Evolutionary conservation across 148 eudicot genomes (phyloP), one percentile per base, ranked within the genome.

Genomic region (Rhododendron griersonianum): DNA sequence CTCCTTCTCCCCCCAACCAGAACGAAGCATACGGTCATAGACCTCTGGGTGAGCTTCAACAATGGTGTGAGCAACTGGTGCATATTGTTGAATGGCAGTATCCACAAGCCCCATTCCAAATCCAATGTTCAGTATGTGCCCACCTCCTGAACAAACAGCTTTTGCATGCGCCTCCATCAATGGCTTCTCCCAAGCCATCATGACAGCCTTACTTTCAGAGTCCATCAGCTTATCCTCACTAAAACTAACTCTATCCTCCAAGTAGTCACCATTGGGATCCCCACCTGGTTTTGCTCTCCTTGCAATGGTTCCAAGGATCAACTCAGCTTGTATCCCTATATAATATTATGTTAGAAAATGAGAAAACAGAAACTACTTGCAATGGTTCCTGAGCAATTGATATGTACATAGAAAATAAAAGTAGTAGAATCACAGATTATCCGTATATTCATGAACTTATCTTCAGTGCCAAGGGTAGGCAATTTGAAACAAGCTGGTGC

Each of bases 171-270:
- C 96, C 87, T 94, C 98, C 99, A 95, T 96, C 69, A 96, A 80
- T 82, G 99, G 99, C 85, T 90, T 94, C 89, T 96, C 99, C 99
- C 99, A 96, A 11, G 93, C 98, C 99, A 96, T 96, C 99, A 96
- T 96, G 30, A 96, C 88, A 76, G 99, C 99, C 91, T 95, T 96
- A 88, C 96, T 96, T 74, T 91, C 87, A 6, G 93, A 86, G 85
- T 96, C 98, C 98, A 95, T 94, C 41, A 96, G 89, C 90, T 95
- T 96, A 85, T 96, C 98, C 90, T 96, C 99, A 48, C 99, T 96
- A 89, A 96, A 96, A 78, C 89, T 92, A 41, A 96, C 90, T 78
- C 99, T 93, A 85, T 96, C 99, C 81, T 95, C 96, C 88, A 96
- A 94, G 88, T 95, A 96, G 79, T 88, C 86, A 77, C 84, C 94